These are phyloP conservation scores for Thielaviopsis ethacetica DNA, from an alignment of 2,329 filamentous ascomycete genomes.

Conservation along the genomic window DNA sequence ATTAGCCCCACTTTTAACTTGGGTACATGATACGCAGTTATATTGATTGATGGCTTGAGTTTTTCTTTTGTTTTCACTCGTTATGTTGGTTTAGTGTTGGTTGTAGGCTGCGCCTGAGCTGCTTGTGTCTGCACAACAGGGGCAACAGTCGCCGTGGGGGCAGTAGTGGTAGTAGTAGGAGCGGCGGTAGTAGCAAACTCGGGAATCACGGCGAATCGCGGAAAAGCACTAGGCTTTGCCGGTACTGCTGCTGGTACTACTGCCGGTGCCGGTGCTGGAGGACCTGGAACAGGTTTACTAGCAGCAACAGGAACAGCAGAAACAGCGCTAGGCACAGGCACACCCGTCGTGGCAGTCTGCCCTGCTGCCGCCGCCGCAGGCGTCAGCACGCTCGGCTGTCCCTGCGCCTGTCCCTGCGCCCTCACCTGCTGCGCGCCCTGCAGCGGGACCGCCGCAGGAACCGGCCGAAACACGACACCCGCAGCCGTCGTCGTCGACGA, in stretches of 20 bases:
- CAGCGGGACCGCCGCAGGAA: background rate
- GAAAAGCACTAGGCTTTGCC: background rate
- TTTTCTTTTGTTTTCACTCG: too few relatives aligned
- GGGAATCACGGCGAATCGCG: background rate
- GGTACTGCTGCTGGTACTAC: too few relatives aligned
- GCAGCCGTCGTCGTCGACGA: too few relatives aligned
- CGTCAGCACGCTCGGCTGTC: background rate
- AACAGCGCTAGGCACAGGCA: background rate
- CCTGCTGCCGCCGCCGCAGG: background rate
- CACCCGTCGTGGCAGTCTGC: background rate
- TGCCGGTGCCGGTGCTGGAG: background rate
- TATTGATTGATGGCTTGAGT: too few relatives aligned
- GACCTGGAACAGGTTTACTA: background rate
- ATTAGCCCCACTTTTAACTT: background rate
- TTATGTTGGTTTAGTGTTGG: background rate
- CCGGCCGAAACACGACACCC: background rate
- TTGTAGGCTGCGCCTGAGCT: background rate
- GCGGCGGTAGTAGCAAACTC: too few relatives aligned
- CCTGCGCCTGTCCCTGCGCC: background rate
- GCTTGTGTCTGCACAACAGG: background rate
- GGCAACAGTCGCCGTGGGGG: background rate
- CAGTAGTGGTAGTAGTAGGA: background rate
- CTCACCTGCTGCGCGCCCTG: background rate
- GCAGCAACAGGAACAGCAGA: background rate
- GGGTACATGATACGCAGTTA: too few relatives aligned